Evolutionary conservation across 768 basidiomycete genomes (phyloP).

Genomic region (Grammothele lineata): DNA sequence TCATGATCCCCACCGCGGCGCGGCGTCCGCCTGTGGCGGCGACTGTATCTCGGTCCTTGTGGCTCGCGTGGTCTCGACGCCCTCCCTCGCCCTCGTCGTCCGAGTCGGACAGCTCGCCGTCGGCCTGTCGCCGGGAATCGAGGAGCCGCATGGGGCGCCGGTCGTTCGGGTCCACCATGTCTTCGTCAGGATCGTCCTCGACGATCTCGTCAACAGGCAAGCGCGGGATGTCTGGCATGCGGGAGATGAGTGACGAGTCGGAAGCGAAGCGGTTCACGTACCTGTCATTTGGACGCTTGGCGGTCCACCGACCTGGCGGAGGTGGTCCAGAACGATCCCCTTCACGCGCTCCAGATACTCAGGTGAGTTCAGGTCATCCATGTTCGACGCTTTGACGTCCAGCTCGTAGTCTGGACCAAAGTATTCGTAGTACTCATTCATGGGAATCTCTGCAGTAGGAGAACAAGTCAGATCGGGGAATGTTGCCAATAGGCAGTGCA

Average conservation of each 20-base stretch:
- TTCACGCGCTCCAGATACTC: constrained; percentile 94
- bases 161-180: constrained; percentile 70
- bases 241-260: neutral
- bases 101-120: constrained; percentile 92
- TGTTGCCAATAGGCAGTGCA: neutral
- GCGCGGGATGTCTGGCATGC: constrained; percentile 67
- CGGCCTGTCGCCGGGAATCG: constrained; percentile 77
- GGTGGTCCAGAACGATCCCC: constrained; percentile 86
- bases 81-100: constrained; percentile 96
- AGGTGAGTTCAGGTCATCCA: constrained; percentile 90
- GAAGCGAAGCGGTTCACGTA: constrained; percentile 34
- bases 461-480: constrained; percentile 2
- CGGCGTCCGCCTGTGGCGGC: constrained; percentile 37
- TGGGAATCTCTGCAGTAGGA: constrained; percentile 74
- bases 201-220: constrained; percentile 80
- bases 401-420: constrained; percentile 97
- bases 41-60: constrained; percentile 46
- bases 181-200: constrained; percentile 84
- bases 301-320: constrained; percentile 81
- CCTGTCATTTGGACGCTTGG: constrained; percentile 92
- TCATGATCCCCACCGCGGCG: constrained; percentile 68
- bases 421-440: constrained; percentile 99
- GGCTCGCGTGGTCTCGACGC: constrained; percentile 61
- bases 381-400: constrained; percentile 91
- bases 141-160: constrained; percentile 73